Conservation (phyloP, 306 rosid species). For the Lotus japonicus region DNA sequence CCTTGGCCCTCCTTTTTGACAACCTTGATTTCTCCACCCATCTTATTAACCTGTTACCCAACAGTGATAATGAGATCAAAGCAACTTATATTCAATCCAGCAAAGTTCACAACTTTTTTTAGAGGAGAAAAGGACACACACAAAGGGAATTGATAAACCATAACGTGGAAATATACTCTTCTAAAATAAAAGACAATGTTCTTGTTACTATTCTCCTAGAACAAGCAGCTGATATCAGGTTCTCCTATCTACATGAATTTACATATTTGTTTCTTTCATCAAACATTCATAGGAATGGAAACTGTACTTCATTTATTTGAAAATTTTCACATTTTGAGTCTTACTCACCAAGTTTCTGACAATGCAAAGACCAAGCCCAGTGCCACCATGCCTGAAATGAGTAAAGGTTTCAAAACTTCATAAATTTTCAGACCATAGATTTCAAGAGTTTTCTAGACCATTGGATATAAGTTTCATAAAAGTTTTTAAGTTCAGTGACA, state of each 20-base stretch:
- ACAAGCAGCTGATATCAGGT: background rate
- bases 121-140: too few relatives aligned
- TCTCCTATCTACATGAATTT: background rate
- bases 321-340: background rate
- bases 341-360: constrained; percentile 88
- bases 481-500: background rate
- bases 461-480: background rate
- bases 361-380: constrained; percentile 97
- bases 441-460: constrained; percentile 10
- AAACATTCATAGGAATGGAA: background rate
- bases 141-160: background rate
- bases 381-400: constrained; percentile 95
- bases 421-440: background rate
- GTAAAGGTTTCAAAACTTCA: background rate
- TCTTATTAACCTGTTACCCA: constrained; percentile 71
- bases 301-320: constrained; percentile 14
- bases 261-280: background rate
- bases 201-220: background rate
- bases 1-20: constrained; percentile 79
- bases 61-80: constrained; percentile 8
- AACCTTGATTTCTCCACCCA: constrained; percentile 98
- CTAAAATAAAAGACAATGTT: background rate
- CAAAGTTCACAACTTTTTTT: background rate
- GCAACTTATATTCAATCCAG: background rate
- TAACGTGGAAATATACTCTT: background rate